Evolutionary conservation across 1,139 yeast species (phyloP).

Genomic region (Scheffersomyces quercinus): DNA sequence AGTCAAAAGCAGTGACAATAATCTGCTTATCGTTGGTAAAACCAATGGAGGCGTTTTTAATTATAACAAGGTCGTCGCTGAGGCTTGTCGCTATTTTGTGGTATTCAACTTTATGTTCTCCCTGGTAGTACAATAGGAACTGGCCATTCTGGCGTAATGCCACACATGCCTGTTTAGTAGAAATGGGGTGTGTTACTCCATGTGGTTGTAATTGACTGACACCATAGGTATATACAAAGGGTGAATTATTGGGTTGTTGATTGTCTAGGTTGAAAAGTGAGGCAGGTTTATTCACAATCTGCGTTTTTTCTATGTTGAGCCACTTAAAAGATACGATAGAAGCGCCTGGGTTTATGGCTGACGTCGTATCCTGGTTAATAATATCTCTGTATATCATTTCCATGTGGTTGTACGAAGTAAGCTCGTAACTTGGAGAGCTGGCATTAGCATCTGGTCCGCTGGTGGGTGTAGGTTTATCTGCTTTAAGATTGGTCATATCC

Average conservation of each 20-base stretch:
- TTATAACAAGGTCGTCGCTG: constrained; percentile 19
- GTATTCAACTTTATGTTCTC: constrained; percentile 62
- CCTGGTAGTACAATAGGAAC: constrained; percentile 59
- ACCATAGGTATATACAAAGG: constrained; percentile 47
- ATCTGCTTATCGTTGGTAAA: constrained; percentile 53
- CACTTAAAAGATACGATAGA: constrained; percentile 59
- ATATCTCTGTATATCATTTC: constrained; percentile 47
- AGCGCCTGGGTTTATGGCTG: constrained; percentile 17
- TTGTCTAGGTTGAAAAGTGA: constrained; percentile 20
- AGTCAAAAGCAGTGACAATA: constrained; percentile 49
- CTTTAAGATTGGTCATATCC: constrained; percentile 10
- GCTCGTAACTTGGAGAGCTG: constrained; percentile 38
- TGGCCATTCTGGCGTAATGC: constrained; percentile 66
- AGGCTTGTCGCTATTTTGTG: constrained; percentile 32
- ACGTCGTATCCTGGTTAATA: constrained; percentile 8
- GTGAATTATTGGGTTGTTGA: constrained; percentile 6
- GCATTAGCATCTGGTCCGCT: constrained; percentile 3
- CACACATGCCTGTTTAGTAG: constrained; percentile 71
- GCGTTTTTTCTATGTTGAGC: constrained; percentile 68
- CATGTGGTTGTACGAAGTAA: constrained; percentile 48
- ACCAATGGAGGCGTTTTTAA: constrained; percentile 60
- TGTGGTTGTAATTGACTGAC: constrained; percentile 59
- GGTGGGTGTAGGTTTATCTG: background rate
- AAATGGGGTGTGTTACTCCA: constrained; percentile 69
- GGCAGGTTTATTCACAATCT: constrained; percentile 57